Evolutionary conservation across 441 rosid genomes (phyloP), one percentile per base, ranked within the genome.

Genomic region (Biscutella laevigata): DNA sequence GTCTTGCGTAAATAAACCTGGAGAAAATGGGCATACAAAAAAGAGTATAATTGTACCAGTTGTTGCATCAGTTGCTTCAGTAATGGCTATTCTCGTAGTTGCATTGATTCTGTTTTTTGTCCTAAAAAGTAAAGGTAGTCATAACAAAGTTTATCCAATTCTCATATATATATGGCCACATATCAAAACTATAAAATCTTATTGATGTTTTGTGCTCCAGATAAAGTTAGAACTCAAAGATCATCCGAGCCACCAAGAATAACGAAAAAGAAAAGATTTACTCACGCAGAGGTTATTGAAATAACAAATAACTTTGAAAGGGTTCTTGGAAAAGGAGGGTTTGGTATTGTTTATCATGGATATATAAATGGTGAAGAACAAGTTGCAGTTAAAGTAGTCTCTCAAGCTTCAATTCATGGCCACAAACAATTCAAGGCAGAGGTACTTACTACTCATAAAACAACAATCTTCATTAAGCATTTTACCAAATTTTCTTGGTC

Each of bases 381-480:
- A 61, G 80, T 67, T 3, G 77, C 75, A 1, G 80, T 76, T 39
- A 76, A 76, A 11, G 40, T 64, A 40, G 68, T 76, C 1, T 64
- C 77, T 1, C 40, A 46, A 11, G 49, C 81, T 45, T 68, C 77
- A 12, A 58, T 35, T 35, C 70, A 76, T 64, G 73, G 75, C 4
- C 60, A 63, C 25, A 70, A 69, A 44, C 24, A 75, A 20, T 75
- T 75, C 38, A 59, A 58, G 4, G 71, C 74, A 13, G 77, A 70
- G 74, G 81, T 75, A 51, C 16, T n/a, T n/a, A n/a, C n/a, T n/a
- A n/a, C n/a, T n/a, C n/a, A n/a, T n/a, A n/a, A n/a, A n/a, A n/a
- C n/a, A n/a, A n/a, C n/a, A n/a, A n/a, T n/a, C n/a, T n/a, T n/a
- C n/a, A n/a, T n/a, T n/a, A n/a, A n/a, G n/a, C n/a, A n/a, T n/a